These are phyloP conservation scores for Penicillium chermesinum DNA, from an alignment of 495 filamentous ascomycete species.

Conservation along the genomic window DNA sequence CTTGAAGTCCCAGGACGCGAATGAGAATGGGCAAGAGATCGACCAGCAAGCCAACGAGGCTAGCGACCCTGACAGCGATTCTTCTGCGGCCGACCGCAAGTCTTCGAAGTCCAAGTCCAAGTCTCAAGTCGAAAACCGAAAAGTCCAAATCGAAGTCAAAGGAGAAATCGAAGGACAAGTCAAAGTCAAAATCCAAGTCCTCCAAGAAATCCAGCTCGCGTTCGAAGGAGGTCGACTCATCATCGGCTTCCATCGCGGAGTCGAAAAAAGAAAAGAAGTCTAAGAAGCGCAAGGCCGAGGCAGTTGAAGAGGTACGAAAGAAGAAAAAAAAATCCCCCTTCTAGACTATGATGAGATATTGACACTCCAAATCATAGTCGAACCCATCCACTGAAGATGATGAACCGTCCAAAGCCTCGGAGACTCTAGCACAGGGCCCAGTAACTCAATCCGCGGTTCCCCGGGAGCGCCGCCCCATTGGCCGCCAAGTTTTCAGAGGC, in stretches of 20 bases:
- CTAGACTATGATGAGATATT: no score
- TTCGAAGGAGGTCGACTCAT: constrained; percentile 8
- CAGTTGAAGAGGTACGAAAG: constrained; percentile 13
- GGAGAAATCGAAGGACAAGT: constrained; percentile 17
- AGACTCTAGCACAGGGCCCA: not conserved
- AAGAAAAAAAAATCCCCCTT: constrained; percentile 5
- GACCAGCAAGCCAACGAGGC: constrained; percentile 9
- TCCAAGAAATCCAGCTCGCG: constrained; percentile 20
- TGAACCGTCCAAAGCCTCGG: not conserved
- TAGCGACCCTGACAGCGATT: constrained; percentile 1
- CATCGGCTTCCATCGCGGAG: constrained; percentile 13
- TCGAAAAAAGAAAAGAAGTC: constrained; percentile 43
- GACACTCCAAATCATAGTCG: no score
- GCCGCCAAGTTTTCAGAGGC: constrained; percentile 59
- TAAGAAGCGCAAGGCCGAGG: constrained; percentile 48
- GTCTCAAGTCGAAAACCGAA: not conserved
- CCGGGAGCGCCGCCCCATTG: constrained; percentile 41
- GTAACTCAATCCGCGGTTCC: constrained; percentile 18
- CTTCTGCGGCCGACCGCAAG: constrained; percentile 4
- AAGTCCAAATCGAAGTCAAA: constrained; percentile 13
- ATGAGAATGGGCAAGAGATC: constrained; percentile 19
- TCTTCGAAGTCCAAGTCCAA: constrained; percentile 14
- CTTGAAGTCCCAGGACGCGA: constrained; percentile 18
- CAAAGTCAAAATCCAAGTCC: constrained; percentile 20
- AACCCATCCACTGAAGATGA: not conserved